These are phyloP conservation scores for Bacterosira constricta DNA, from an alignment of 108 stramenopile species.

Conservation along the genomic window DNA sequence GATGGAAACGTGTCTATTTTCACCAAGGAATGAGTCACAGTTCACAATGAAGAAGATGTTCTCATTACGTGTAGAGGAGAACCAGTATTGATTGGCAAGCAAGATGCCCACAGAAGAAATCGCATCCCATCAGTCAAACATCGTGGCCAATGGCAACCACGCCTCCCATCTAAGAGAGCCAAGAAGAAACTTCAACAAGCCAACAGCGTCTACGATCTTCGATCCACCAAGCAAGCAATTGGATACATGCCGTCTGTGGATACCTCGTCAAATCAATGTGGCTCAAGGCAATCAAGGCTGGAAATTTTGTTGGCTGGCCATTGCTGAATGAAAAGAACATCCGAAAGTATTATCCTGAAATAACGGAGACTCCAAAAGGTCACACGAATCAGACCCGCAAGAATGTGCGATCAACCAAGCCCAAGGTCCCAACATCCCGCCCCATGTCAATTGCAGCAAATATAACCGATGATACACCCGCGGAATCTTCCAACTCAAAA, in stretches of 20 bases:
- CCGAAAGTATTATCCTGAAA: slow-evolving; percentile 16
- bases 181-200: slow-evolving; percentile 4
- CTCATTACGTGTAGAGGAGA: slow-evolving; percentile 17
- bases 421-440: too few relatives aligned
- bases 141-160: slow-evolving; percentile 11
- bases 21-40: slow-evolving; percentile 8
- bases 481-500: too few relatives aligned
- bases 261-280: slow-evolving; percentile 18
- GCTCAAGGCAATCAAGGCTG: slow-evolving; percentile 18
- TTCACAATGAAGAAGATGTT: slow-evolving; percentile 14
- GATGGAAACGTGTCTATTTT: slow-evolving; percentile 15
- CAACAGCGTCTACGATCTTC: slow-evolving; percentile 26
- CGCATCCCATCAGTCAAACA: slow-evolving; percentile 19
- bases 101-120: slow-evolving; percentile 14
- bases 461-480: too few relatives aligned
- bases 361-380: slow-evolving; percentile 16
- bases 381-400: slow-evolving; percentile 14
- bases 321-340: slow-evolving; percentile 5
- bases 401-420: slow-evolving; percentile 26
- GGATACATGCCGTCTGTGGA: neutral
- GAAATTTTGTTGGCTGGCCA: slow-evolving; percentile 27
- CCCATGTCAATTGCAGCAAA: too few relatives aligned
- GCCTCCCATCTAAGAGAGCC: neutral
- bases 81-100: slow-evolving; percentile 9
- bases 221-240: slow-evolving; percentile 12